phyloP scores from a whole-genome alignment of 176 grass and related monocot species.

The Carex pumila region DNA sequence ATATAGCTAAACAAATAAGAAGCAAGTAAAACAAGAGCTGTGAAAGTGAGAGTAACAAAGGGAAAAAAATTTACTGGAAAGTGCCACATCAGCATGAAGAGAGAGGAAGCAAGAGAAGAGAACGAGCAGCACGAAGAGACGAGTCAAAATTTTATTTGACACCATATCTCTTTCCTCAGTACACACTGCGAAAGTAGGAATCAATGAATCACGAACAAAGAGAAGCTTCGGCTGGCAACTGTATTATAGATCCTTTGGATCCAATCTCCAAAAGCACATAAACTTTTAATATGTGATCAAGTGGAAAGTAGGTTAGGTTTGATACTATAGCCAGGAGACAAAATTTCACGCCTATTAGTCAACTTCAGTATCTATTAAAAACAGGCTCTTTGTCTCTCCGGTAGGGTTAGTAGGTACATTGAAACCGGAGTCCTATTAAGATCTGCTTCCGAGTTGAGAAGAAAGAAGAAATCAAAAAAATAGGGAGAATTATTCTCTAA shows the following conservation, averaged over 20 bases:
- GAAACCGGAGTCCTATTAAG: background rate
- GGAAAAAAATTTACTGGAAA: constrained; percentile 12
- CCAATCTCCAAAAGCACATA: constrained; percentile 8
- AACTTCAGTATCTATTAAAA: constrained; percentile 17
- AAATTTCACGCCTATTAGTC: constrained; percentile 25
- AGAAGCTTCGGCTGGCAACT: background rate
- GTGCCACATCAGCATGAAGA: constrained; percentile 1
- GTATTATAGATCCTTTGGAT: background rate
- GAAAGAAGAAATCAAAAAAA: no score
- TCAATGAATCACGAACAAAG: background rate
- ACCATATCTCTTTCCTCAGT: background rate
- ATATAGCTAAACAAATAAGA: background rate
- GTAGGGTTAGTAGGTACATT: background rate
- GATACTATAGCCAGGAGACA: background rate
- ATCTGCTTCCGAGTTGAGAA: no score
- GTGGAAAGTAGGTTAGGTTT: constrained; percentile 7
- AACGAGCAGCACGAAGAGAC: constrained; percentile 4
- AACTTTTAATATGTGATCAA: background rate
- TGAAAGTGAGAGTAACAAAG: background rate
- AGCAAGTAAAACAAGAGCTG: background rate
- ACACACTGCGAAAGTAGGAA: background rate
- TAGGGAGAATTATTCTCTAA: no score
- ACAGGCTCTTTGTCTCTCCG: background rate
- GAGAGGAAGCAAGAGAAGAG: constrained; percentile 17
- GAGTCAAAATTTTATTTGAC: background rate